A percentile compares a stretch with the other conserved stretches of the same genome.
Conservation (phyloP, 805 yeast genomes). For the Isabelozyma heimii region DNA sequence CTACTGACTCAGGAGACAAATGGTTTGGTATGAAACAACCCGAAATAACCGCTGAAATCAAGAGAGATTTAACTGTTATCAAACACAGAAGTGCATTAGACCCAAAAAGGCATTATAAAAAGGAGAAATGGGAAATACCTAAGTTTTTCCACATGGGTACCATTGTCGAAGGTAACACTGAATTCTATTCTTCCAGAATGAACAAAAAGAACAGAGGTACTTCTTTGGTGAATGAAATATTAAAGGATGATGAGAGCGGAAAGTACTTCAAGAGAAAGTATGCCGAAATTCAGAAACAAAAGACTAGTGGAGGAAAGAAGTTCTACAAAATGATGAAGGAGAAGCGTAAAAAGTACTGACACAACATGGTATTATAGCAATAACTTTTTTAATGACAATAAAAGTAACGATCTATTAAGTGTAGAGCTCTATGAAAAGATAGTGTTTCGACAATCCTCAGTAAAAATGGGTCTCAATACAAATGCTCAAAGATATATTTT, state of each 20-base stretch:
- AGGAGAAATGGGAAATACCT: conserved; percentile 74
- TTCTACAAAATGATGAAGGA: conserved; percentile 62
- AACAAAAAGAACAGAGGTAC: conserved; percentile 69
- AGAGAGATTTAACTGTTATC: conserved; percentile 74
- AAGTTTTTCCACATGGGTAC: conserved; percentile 88
- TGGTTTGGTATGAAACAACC: conserved; percentile 85
- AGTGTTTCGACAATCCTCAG: background rate
- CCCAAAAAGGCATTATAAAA: conserved; percentile 93
- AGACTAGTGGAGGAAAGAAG: conserved; percentile 61
- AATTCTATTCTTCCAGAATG: conserved; percentile 67
- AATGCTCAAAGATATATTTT: too few species aligned
- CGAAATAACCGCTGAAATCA: conserved; percentile 67
- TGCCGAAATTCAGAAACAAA: conserved; percentile 67
- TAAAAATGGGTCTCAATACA: too few species aligned
- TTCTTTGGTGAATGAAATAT: conserved; percentile 77
- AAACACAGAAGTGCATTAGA: conserved; percentile 89
- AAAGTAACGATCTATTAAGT: background rate
- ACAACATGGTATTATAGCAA: background rate
- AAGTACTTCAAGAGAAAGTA: conserved; percentile 85
- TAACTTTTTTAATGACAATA: background rate
- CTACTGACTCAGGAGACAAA: conserved; percentile 46
- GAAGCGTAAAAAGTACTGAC: conserved; percentile 52
- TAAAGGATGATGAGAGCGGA: conserved; percentile 67
- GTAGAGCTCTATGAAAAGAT: background rate
- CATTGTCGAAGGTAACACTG: conserved; percentile 76